Percentiles rank a stretch among this genome's conserved stretches.
Evolutionary conservation across 106 monocot species (phyloP).

Genomic region (Xerophyta viscosa): DNA sequence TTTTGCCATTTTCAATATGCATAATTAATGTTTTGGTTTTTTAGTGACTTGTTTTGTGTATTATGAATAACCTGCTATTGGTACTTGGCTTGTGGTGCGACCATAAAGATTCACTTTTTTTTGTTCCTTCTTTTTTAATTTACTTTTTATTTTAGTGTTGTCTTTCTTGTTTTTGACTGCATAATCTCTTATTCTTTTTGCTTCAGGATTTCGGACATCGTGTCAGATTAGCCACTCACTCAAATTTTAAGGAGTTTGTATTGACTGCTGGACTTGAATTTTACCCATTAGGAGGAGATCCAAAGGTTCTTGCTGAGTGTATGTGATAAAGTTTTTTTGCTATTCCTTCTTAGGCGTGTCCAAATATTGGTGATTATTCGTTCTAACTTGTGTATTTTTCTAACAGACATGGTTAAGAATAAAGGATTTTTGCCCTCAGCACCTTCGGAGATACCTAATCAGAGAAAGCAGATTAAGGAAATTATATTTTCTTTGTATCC

Average conservation of each 20-base stretch:
- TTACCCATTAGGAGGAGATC: slow-evolving; percentile 92
- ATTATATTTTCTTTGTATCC: slow-evolving; percentile 88
- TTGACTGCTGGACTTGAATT: slow-evolving; percentile 90
- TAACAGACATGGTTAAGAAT: slow-evolving; percentile 95
- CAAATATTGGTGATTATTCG: background rate
- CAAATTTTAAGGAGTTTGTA: slow-evolving; percentile 95
- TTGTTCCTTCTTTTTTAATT: no score
- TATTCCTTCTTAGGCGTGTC: background rate
- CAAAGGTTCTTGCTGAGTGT: slow-evolving; percentile 91
- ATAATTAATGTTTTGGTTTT: no score
- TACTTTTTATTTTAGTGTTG: no score
- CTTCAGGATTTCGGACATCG: slow-evolving; percentile 85
- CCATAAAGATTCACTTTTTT: no score
- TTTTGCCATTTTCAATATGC: no score
- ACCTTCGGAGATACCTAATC: slow-evolving; percentile 82
- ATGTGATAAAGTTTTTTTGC: slow-evolving; percentile 7
- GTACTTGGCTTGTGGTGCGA: no score
- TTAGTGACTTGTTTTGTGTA: no score
- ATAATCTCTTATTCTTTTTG: background rate
- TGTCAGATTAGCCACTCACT: slow-evolving; percentile 94
- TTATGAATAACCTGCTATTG: no score
- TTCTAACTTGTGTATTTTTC: slow-evolving; percentile 5
- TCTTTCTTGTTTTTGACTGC: no score
- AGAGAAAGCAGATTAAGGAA: slow-evolving; percentile 85
- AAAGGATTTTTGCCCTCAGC: slow-evolving; percentile 93